Evolutionary conservation across 1,284 basidiomycete species (phyloP).

Genomic region (Sparassis latifolia): DNA sequence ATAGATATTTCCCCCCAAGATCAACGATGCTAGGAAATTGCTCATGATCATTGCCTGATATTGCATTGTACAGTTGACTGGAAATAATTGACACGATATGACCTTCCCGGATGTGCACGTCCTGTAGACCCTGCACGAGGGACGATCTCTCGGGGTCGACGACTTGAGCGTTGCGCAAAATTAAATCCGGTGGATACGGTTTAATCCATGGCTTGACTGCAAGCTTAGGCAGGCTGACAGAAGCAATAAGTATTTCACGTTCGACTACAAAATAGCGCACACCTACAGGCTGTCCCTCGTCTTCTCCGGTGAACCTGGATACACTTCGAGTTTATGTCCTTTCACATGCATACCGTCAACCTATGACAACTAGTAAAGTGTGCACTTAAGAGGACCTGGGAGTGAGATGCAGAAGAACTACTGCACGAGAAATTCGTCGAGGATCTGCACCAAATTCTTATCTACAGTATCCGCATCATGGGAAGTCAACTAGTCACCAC

Average conservation of each 20-base stretch:
- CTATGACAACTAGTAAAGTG: too few relatives aligned
- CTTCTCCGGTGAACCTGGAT: constrained; percentile 12
- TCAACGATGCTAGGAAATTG: constrained; percentile 23
- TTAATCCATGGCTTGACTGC: constrained; percentile 32
- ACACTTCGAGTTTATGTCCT: constrained; percentile 1
- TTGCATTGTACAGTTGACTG: not conserved
- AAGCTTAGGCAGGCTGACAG: constrained; percentile 29
- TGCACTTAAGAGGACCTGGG: too few relatives aligned
- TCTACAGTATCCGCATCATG: too few relatives aligned
- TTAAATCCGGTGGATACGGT: constrained; percentile 16
- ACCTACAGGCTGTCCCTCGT: constrained; percentile 11
- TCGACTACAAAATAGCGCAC: not conserved
- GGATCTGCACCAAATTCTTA: too few relatives aligned
- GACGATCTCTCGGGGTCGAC: constrained; percentile 26
- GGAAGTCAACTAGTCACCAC: too few relatives aligned
- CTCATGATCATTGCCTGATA: constrained; percentile 3
- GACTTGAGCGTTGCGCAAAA: constrained; percentile 28
- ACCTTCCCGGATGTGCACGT: constrained; percentile 28
- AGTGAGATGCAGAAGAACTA: too few relatives aligned
- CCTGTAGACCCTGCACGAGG: constrained; percentile 23
- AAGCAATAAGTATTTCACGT: not conserved
- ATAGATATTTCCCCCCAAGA: constrained; percentile 32
- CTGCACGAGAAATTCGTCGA: too few relatives aligned
- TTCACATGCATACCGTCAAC: not conserved
- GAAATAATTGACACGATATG: constrained; percentile 23